Percentiles rank a stretch among this genome's conserved stretches.
phyloP scores from a whole-genome alignment of 2,329 filamentous ascomycete species.

The Diaporthe australafricana region DNA sequence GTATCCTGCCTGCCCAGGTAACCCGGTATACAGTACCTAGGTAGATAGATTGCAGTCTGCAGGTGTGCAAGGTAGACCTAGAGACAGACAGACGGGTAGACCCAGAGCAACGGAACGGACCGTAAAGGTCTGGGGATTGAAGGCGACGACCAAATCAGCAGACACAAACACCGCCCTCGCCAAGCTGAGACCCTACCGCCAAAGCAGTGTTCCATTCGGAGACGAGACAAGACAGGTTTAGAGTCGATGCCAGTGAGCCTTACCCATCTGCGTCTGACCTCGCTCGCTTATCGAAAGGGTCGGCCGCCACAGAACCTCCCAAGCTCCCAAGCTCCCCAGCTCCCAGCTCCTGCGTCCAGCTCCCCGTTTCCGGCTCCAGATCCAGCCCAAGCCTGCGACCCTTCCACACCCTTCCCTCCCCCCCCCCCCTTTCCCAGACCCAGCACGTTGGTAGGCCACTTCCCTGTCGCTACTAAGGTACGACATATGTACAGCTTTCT shows the following conservation, averaged over 20 bases:
- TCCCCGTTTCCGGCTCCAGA: conserved; percentile 3
- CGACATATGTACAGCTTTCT: conserved; percentile 1
- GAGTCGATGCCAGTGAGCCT: conserved; percentile 11
- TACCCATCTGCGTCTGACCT: neutral
- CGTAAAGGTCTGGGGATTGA: neutral
- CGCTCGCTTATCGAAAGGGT: conserved; percentile 18
- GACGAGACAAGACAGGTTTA: conserved; percentile 26
- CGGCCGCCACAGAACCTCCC: conserved; percentile 12
- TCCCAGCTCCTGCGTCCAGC: neutral
- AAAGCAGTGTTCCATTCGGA: neutral
- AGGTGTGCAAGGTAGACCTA: neutral
- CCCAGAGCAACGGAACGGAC: neutral
- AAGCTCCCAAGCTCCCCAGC: neutral
- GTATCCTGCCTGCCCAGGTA: neutral
- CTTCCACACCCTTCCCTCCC: neutral
- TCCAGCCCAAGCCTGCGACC: neutral
- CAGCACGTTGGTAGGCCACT: conserved; percentile 27
- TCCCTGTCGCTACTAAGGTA: conserved; percentile 28
- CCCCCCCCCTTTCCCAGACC: neutral
- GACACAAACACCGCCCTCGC: conserved; percentile 19
- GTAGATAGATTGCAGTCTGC: neutral
- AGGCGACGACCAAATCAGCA: neutral
- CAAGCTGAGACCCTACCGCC: conserved; percentile 24
- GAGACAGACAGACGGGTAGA: neutral
- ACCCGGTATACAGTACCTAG: neutral